phyloP scores from a whole-genome alignment of 441 rosid species.

The Gossypium davidsonii region DNA sequence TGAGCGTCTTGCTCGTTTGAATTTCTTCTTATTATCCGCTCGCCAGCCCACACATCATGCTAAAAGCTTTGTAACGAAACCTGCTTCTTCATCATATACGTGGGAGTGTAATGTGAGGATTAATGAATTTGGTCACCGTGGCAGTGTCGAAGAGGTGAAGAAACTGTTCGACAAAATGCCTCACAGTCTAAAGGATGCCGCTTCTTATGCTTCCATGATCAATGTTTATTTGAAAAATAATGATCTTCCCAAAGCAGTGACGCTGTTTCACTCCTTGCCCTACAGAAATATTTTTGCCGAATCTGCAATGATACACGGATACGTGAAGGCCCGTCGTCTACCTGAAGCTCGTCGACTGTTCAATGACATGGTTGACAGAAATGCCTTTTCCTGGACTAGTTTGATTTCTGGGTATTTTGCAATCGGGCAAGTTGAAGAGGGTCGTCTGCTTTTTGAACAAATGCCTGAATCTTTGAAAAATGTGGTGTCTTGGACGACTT shows the following conservation, averaged over 20 bases:
- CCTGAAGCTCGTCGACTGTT: constrained; percentile 25
- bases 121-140: constrained; percentile 14
- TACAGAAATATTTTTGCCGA: constrained; percentile 26
- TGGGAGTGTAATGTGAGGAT: constrained; percentile 15
- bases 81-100: not conserved
- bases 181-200: constrained; percentile 12
- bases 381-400: constrained; percentile 34
- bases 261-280: constrained; percentile 22
- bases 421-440: constrained; percentile 28
- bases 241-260: constrained; percentile 23
- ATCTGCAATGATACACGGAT: constrained; percentile 33
- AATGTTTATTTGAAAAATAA: constrained; percentile 26
- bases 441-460: constrained; percentile 22
- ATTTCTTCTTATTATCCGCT: not conserved
- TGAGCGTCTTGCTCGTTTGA: not conserved
- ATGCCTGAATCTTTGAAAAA: constrained; percentile 28
- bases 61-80: not conserved
- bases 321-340: constrained; percentile 21
- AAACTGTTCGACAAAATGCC: constrained; percentile 35
- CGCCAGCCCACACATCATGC: not conserved
- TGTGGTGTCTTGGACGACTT: constrained; percentile 32
- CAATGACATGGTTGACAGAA: constrained; percentile 27
- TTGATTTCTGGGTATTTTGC: constrained; percentile 35
- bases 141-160: constrained; percentile 28
- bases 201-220: constrained; percentile 36